phyloP scores from a whole-genome alignment of 2,329 filamentous ascomycete genomes.

The Zymoseptoria ardabiliae region DNA sequence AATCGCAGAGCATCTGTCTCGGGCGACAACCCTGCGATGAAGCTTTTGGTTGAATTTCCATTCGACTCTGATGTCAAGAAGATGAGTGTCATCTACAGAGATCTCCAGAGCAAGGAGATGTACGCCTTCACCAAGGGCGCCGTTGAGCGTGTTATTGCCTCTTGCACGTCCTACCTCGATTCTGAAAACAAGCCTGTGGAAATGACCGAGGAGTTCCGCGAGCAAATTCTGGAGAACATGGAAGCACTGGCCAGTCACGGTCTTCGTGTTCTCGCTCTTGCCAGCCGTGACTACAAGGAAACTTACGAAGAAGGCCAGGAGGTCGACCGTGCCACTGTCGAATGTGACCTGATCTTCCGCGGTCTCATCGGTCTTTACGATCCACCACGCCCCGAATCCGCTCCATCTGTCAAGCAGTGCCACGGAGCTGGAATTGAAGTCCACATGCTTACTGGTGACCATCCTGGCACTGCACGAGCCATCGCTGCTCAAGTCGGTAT shows the following conservation, averaged over 20 bases:
- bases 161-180: conserved; percentile 45
- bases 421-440: conserved; percentile 68
- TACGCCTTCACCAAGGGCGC: conserved; percentile 59
- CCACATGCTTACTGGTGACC: conserved; percentile 80
- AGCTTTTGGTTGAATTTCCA: conserved; percentile 59
- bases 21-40: conserved; percentile 39
- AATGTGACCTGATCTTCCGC: conserved; percentile 62
- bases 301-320: conserved; percentile 42
- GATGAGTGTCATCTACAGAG: conserved; percentile 64
- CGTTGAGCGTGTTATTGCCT: conserved; percentile 60
- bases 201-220: conserved; percentile 49
- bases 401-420: conserved; percentile 61
- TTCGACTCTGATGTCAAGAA: conserved; percentile 71
- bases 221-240: conserved; percentile 59
- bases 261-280: conserved; percentile 60
- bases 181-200: conserved; percentile 31
- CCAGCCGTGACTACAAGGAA: conserved; percentile 40
- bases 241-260: conserved; percentile 56
- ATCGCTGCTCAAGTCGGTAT: conserved; percentile 76
- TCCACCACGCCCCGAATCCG: conserved; percentile 74
- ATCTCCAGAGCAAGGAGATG: conserved; percentile 46
- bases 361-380: conserved; percentile 85
- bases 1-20: conserved; percentile 23
- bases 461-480: conserved; percentile 68
- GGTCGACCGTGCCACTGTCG: conserved; percentile 53